A percentile compares a stretch with the other conserved stretches of the same genome.
phyloP scores from a whole-genome alignment of 768 basidiomycete species.

The Suillus alpinus region DNA sequence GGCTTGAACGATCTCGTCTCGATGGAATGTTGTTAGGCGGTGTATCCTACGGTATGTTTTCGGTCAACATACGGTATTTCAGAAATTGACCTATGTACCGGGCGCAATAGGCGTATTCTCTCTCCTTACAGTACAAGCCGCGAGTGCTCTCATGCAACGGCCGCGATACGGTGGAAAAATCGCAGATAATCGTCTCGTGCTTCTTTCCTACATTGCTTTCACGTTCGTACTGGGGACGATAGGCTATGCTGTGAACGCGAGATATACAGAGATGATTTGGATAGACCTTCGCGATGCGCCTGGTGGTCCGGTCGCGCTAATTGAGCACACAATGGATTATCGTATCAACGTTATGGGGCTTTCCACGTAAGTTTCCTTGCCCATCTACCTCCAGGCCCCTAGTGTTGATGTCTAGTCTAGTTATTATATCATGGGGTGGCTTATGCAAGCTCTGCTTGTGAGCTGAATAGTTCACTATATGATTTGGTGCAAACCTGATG shows the following conservation, averaged over 20 bases:
- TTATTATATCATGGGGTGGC: slow-evolving; percentile 30
- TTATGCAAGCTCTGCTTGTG: slow-evolving; percentile 26
- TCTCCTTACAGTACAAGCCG: slow-evolving; percentile 20
- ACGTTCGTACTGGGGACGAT: slow-evolving; percentile 29
- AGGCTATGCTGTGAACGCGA: slow-evolving; percentile 23
- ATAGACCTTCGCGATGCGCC: slow-evolving; percentile 26
- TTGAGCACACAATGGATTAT: slow-evolving; percentile 13
- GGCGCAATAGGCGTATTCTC: slow-evolving; percentile 18
- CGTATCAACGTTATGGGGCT: slow-evolving; percentile 20
- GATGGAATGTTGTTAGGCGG: slow-evolving; percentile 18
- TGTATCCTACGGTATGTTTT: slow-evolving; percentile 22
- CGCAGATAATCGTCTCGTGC: slow-evolving; percentile 1
- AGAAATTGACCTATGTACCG: background rate
- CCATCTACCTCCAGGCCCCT: background rate
- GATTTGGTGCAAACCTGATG: background rate
- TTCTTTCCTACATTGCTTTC: slow-evolving; percentile 21
- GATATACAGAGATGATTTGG: slow-evolving; percentile 31
- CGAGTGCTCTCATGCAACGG: slow-evolving; percentile 5
- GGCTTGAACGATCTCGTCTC: slow-evolving; percentile 27
- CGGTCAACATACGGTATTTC: background rate
- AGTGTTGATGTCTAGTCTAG: slow-evolving; percentile 7
- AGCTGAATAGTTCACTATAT: background rate
- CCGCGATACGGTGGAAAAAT: slow-evolving; percentile 2
- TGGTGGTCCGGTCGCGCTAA: slow-evolving; percentile 14
- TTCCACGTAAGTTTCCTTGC: slow-evolving; percentile 12